phyloP scores from a whole-genome alignment of 306 rosid species.

The Cyamopsis tetragonoloba region DNA sequence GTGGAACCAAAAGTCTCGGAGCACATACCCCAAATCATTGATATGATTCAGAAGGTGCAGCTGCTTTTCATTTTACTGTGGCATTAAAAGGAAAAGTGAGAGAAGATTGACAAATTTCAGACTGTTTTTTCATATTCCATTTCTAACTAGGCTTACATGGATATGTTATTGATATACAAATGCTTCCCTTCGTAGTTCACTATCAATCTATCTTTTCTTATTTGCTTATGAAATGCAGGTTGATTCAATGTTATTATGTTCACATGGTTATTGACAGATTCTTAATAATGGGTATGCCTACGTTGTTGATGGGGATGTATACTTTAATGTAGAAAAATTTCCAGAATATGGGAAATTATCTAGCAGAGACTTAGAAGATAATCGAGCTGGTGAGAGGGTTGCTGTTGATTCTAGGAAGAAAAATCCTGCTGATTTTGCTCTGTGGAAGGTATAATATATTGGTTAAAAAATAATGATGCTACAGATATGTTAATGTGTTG shows the following conservation, averaged over 20 bases:
- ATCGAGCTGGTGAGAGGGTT: conserved; percentile 97
- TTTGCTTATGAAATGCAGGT: conserved; percentile 11
- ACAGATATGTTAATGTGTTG: conserved; percentile 3
- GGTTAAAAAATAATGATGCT: not conserved
- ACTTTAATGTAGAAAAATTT: conserved; percentile 72
- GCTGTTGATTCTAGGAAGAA: conserved; percentile 87
- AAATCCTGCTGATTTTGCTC: conserved; percentile 97
- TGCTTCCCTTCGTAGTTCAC: conserved; percentile 2
- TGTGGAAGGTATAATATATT: conserved; percentile 74
- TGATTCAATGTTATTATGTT: conserved; percentile 25
- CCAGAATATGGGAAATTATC: conserved; percentile 85
- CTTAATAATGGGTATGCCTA: conserved; percentile 85
- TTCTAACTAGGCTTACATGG: conserved; percentile 17
- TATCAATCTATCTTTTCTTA: conserved; percentile 4
- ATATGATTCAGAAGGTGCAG: conserved; percentile 79
- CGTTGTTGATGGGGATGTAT: conserved; percentile 79
- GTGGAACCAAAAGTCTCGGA: conserved; percentile 90
- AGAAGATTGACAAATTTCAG: conserved; percentile 6
- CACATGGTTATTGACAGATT: conserved; percentile 59
- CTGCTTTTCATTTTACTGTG: conserved; percentile 4
- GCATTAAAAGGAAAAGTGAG: not conserved
- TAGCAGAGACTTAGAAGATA: conserved; percentile 81
- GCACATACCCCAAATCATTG: conserved; percentile 82
- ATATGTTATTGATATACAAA: not conserved
- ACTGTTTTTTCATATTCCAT: not conserved